Evolutionary conservation across 768 basidiomycete genomes (phyloP).

Genomic region (Austroboletus eburneus): DNA sequence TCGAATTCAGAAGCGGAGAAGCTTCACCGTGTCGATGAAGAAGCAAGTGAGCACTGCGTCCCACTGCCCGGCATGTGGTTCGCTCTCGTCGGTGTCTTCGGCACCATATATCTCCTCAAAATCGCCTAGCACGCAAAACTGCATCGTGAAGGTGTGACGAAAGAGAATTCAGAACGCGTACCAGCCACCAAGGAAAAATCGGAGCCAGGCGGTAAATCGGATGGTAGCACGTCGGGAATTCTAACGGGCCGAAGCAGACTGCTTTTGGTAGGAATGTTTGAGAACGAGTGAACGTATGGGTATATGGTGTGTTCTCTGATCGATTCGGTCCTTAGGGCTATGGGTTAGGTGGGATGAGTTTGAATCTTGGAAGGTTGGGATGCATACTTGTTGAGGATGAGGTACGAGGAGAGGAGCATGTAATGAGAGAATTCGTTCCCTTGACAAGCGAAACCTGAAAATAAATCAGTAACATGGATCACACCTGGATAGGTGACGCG

Average conservation of each 20-base stretch:
- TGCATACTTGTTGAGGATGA: constrained; percentile 78
- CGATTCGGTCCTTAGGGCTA: constrained; percentile 52
- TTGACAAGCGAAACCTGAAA: constrained; percentile 80
- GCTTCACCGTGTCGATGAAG: constrained; percentile 85
- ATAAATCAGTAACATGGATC: neutral
- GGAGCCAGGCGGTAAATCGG: constrained; percentile 57
- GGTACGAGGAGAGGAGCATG: constrained; percentile 88
- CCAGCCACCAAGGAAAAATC: constrained; percentile 88
- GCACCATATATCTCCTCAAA: constrained; percentile 88
- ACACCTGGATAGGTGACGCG: neutral
- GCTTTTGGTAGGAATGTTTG: constrained; percentile 59
- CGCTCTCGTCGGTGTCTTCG: constrained; percentile 44
- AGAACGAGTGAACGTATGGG: constrained; percentile 91
- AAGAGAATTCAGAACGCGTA: constrained; percentile 22
- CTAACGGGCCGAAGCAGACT: constrained; percentile 63
- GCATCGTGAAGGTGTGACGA: neutral
- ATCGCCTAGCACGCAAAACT: constrained; percentile 66
- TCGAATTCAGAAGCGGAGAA: constrained; percentile 13
- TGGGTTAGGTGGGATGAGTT: neutral
- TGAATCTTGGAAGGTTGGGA: neutral
- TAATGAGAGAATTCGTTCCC: constrained; percentile 96
- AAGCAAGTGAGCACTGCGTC: constrained; percentile 92
- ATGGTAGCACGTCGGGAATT: constrained; percentile 83
- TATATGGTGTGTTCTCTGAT: constrained; percentile 73
- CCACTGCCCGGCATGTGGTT: constrained; percentile 77